Evolutionary conservation across 2,329 filamentous ascomycete species (phyloP).

Genomic region (Diaporthe longicolla): DNA sequence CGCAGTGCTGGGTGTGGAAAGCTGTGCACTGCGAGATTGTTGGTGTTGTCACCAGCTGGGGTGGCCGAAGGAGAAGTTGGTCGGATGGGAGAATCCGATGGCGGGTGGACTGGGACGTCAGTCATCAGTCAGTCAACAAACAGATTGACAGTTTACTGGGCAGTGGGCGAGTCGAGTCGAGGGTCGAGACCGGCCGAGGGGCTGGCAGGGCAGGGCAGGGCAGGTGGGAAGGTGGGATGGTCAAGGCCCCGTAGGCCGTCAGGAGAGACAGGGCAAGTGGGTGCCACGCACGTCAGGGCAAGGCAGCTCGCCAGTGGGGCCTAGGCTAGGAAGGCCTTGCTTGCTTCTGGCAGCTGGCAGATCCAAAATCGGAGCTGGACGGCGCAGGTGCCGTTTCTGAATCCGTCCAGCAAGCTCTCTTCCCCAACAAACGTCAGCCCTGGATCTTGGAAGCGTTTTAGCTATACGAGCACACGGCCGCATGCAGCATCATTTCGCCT

Average conservation of each 20-base stretch:
- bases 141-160: constrained; percentile 20
- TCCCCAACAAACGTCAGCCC: constrained; percentile 14
- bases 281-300: background rate
- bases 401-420: background rate
- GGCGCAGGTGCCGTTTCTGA: background rate
- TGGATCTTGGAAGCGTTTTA: constrained; percentile 15
- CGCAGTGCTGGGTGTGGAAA: background rate
- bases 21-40: constrained; percentile 13
- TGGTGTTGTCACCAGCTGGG: constrained; percentile 6
- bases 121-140: constrained; percentile 17
- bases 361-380: background rate
- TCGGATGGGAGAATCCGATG: background rate
- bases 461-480: background rate
- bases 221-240: background rate
- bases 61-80: constrained; percentile 19
- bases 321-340: background rate
- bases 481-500: background rate
- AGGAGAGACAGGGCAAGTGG: background rate
- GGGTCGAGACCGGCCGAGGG: constrained; percentile 24
- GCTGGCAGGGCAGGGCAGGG: background rate
- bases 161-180: constrained; percentile 14
- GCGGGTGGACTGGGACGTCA: constrained; percentile 1
- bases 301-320: constrained; percentile 4
- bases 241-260: constrained; percentile 18
- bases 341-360: constrained; percentile 7